A percentile compares a stretch with the other conserved stretches of the same genome.
phyloP scores from a whole-genome alignment of 768 basidiomycete genomes.

The Symmetrospora coprosmae region DNA sequence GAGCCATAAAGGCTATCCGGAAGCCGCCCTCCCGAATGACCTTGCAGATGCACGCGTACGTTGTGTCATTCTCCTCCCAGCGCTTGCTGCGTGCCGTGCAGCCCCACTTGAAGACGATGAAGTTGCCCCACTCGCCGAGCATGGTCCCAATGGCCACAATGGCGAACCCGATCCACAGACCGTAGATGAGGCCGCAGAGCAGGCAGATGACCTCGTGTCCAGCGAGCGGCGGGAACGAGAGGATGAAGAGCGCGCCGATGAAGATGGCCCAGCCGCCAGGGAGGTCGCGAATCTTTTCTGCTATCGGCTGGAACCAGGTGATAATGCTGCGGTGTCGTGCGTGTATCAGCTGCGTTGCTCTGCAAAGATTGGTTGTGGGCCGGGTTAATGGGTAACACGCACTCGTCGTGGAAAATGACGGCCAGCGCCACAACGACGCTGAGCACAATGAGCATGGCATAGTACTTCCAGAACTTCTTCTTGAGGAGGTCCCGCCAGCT shows the following conservation, averaged over 20 bases:
- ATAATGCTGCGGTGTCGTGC: too few relatives aligned
- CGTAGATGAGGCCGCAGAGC: constrained; percentile 81
- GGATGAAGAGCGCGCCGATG: constrained; percentile 63
- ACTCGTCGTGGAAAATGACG: constrained; percentile 52
- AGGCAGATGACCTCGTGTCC: constrained; percentile 85
- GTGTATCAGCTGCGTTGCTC: too few relatives aligned
- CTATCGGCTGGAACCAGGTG: constrained; percentile 51
- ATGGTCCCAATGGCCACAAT: constrained; percentile 46
- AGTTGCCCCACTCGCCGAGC: constrained; percentile 18
- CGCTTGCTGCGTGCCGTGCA: constrained; percentile 63
- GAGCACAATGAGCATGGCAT: constrained; percentile 42
- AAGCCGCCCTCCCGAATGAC: constrained; percentile 78
- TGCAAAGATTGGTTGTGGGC: too few relatives aligned
- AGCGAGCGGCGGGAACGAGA: constrained; percentile 67
- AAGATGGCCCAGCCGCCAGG: constrained; percentile 9
- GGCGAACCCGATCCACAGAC: constrained; percentile 68
- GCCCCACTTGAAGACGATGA: constrained; percentile 61
- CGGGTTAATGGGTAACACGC: too few relatives aligned
- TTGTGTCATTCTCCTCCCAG: constrained; percentile 39
- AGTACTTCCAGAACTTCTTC: constrained; percentile 23
- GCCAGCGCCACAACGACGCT: constrained; percentile 46
- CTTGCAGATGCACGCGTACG: constrained; percentile 44
- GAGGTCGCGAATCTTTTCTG: constrained; percentile 47
- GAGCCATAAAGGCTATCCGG: constrained; percentile 60
- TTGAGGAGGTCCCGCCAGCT: constrained; percentile 8